These are phyloP conservation scores for Pleurotus djamor DNA, from an alignment of 768 basidiomycete genomes.

Conservation along the genomic window DNA sequence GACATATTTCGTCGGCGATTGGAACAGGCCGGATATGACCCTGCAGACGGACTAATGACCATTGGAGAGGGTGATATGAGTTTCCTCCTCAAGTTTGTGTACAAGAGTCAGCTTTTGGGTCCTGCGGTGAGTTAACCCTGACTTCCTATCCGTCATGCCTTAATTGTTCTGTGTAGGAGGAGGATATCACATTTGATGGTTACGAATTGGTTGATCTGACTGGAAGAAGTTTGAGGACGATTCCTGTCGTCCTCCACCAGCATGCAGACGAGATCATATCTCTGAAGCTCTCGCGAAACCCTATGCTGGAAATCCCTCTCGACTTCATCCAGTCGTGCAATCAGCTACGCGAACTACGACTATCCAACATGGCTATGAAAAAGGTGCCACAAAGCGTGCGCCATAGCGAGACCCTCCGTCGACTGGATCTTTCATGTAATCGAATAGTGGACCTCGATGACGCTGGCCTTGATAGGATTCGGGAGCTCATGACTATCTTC, in stretches of 20 bases:
- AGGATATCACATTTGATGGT: constrained; percentile 66
- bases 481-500: constrained; percentile 63
- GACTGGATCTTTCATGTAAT: constrained; percentile 90
- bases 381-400: constrained; percentile 84
- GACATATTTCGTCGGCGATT: constrained; percentile 80
- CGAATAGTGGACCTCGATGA: constrained; percentile 88
- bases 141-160: neutral
- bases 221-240: constrained; percentile 76
- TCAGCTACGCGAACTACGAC: constrained; percentile 77
- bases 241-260: constrained; percentile 84
- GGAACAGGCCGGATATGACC: constrained; percentile 87
- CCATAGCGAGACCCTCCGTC: constrained; percentile 67
- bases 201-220: constrained; percentile 84
- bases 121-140: constrained; percentile 45
- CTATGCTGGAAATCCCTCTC: constrained; percentile 93
- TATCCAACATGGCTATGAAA: constrained; percentile 94
- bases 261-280: constrained; percentile 82
- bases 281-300: constrained; percentile 90
- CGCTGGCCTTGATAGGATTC: constrained; percentile 76
- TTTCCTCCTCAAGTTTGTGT: constrained; percentile 89
- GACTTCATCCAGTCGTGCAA: constrained; percentile 94
- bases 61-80: constrained; percentile 77
- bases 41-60: constrained; percentile 74
- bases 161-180: constrained; percentile 47
- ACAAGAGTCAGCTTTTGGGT: constrained; percentile 73